Conservation (phyloP, 1,284 basidiomycete genomes). For the Apiotrichum sp. region DNA sequence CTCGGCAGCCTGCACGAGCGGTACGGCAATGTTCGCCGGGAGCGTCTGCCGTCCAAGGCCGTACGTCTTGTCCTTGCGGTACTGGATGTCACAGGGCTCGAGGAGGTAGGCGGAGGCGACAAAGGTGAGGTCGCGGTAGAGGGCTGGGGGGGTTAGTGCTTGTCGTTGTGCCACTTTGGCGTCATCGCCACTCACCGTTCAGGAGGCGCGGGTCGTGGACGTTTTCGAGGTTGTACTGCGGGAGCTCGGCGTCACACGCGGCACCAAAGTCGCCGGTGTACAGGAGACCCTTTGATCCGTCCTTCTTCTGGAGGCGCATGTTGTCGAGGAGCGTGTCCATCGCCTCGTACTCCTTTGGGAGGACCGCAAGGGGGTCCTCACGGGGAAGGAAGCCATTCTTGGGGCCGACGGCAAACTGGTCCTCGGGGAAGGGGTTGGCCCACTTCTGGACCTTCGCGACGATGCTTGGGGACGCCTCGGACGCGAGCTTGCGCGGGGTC, state of each 20-base stretch:
- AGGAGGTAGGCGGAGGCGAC: constrained; percentile 17
- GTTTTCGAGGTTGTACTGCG: constrained; percentile 15
- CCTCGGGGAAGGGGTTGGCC: constrained; percentile 15
- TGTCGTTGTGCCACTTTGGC: too few relatives aligned
- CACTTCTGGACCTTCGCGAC: not conserved
- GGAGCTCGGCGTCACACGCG: constrained; percentile 12
- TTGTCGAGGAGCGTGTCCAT: constrained; percentile 17
- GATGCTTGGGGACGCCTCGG: not conserved
- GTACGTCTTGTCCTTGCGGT: constrained; percentile 15
- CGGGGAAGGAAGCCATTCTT: constrained; percentile 18
- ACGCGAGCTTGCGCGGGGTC: not conserved
- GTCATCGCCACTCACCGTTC: constrained; percentile 6
- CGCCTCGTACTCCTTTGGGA: constrained; percentile 17
- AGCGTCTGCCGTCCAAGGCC: constrained; percentile 18
- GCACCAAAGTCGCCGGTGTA: constrained; percentile 15
- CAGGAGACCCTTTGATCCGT: constrained; percentile 13
- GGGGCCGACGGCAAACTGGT: constrained; percentile 12
- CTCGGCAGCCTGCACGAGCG: constrained; percentile 13
- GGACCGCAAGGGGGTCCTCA: constrained; percentile 11
- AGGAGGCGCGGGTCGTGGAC: constrained; percentile 11
- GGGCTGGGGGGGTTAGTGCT: constrained; percentile 3
- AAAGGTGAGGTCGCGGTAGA: constrained; percentile 21
- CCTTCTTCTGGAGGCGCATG: constrained; percentile 13
- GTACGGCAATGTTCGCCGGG: constrained; percentile 18
- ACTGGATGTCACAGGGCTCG: constrained; percentile 19